Evolutionary conservation across 805 yeast species (phyloP).

Genomic region (Wickerhamiella parazyma): DNA sequence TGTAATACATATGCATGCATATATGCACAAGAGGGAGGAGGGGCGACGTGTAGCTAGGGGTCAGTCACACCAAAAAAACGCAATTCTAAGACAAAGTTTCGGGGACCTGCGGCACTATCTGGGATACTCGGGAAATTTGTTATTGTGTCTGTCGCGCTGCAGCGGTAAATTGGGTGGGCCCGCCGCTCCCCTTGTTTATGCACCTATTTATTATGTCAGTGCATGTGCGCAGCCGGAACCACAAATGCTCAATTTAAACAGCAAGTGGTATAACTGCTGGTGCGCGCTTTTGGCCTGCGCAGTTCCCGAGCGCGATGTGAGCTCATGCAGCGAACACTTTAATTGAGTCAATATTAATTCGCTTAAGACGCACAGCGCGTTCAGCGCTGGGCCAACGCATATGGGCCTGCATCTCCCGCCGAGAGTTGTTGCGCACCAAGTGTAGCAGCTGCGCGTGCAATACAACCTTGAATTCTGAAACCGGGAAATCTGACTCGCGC

Average conservation of each 20-base stretch:
- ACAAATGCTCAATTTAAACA: neutral
- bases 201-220: neutral
- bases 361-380: neutral
- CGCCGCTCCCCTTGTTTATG: neutral
- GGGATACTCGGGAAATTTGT: too few species aligned
- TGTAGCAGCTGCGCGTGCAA: too few species aligned
- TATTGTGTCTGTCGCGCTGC: neutral
- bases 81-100: neutral
- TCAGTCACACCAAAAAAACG: neutral
- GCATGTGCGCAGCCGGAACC: neutral
- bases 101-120: neutral
- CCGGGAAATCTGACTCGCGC: too few species aligned
- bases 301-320: neutral
- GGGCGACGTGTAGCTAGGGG: neutral
- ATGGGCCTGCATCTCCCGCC: neutral
- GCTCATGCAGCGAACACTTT: neutral
- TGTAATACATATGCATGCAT: constrained; percentile 4
- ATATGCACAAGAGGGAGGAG: neutral
- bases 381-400: neutral
- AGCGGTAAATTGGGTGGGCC: neutral
- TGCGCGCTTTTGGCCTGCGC: too few species aligned
- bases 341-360: neutral
- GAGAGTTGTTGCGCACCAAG: too few species aligned
- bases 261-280: too few species aligned
- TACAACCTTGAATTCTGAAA: too few species aligned